Evolutionary conservation across 2,329 filamentous ascomycete genomes (phyloP), one percentile per base, ranked within the genome.

Genomic region (Byssochlamys sp.): DNA sequence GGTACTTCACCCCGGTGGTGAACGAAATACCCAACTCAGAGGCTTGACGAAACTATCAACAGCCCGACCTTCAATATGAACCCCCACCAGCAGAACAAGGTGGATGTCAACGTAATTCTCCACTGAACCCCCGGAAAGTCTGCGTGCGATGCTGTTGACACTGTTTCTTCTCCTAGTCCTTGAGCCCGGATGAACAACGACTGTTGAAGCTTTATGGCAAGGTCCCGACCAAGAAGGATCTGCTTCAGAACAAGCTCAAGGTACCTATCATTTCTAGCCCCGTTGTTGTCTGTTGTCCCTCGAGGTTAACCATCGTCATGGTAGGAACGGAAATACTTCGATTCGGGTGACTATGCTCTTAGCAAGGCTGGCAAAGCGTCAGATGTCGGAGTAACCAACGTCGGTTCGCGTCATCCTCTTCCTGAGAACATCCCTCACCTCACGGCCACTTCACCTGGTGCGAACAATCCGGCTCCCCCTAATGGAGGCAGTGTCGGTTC

Each of bases 121-220:
- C n/a, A 19, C 28, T 57, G 25, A 31, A 10, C n/a, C 27, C 11
- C 50, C 39, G 28, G 2, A 9, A 19, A 55, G 24, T 31, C 28
- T 57, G 48, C 45, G 50, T 58, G 51, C 54, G 27, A 29, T n/a
- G 10, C 12, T 19, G 54, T 57, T 66, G 52, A 66, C 59, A 48
- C 29, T 12, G 29, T 27, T 45, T 55, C 49, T 33, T 51, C 6
- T 50, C 51, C 31, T 73, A 97, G 94, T 89, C 90, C 65, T 84
- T 99, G 76, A 89, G 88, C 56, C 87, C 91, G 61, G 94, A 99
- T 70, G 94, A 99, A 81, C 91, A 96, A 77, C 89, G 90, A 62
- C 87, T 97, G 71, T 94, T 97, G 82, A 89, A 91, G 64, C 87
- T 97, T 63, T 99, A 99, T 76, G 94, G 94, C 77, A 97, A 97